Percentiles rank a stretch among this genome's conserved stretches.
These are phyloP conservation scores for Pythium phragmitis DNA, from an alignment of 352 stramenopile genomes.

Conservation along the genomic window DNA sequence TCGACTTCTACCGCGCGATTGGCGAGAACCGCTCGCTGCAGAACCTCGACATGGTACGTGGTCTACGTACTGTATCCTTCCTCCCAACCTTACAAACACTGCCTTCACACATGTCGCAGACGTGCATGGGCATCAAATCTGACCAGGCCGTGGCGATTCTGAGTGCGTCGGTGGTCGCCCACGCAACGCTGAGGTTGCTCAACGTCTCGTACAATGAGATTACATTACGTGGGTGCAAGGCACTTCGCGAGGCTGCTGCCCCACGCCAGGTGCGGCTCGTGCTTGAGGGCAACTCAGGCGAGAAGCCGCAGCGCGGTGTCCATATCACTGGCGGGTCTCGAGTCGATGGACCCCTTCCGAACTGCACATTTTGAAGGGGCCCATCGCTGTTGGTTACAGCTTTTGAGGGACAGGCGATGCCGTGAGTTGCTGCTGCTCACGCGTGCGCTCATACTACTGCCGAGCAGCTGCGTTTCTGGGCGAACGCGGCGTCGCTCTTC, in stretches of 20 bases:
- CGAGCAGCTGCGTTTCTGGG: no score
- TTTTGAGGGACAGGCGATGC: no score
- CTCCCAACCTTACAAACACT: neutral
- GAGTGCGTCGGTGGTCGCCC: conserved; percentile 43
- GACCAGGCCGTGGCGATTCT: conserved; percentile 55
- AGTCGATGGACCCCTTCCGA: conserved; percentile 1
- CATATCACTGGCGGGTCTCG: conserved; percentile 34
- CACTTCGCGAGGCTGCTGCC: conserved; percentile 51
- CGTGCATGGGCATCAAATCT: conserved; percentile 61
- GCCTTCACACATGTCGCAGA: conserved; percentile 27
- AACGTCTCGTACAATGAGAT: conserved; percentile 81
- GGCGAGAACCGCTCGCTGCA: conserved; percentile 46
- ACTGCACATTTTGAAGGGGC: neutral
- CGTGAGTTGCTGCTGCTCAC: no score
- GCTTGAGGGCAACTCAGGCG: conserved; percentile 48
- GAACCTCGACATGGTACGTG: conserved; percentile 57
- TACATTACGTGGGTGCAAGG: conserved; percentile 70
- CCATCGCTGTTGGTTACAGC: no score
- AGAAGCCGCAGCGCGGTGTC: conserved; percentile 36
- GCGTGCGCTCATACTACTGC: no score
- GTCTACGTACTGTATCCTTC: neutral
- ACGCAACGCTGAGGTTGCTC: conserved; percentile 42
- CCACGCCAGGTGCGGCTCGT: conserved; percentile 24
- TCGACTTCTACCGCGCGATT: conserved; percentile 60
- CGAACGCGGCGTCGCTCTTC: no score